A percentile compares a stretch with the other conserved stretches of the same genome.
Conservation (phyloP, 202 grass and related monocot genomes). For the Zoysia matrella region DNA sequence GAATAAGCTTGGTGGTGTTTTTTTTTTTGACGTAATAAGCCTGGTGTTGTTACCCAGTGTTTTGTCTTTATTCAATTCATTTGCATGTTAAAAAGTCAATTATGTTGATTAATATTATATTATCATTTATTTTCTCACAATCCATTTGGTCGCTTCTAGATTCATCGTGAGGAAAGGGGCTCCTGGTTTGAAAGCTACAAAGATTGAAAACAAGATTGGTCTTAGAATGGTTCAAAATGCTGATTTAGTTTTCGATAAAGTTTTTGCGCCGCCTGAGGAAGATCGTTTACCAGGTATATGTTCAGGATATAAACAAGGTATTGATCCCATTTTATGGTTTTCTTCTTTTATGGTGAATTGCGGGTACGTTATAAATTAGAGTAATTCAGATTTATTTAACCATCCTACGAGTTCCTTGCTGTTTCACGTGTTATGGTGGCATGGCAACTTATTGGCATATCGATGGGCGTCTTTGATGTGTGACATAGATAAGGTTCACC, state of each 20-base stretch:
- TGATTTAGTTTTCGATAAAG: conserved; percentile 65
- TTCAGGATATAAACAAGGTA: conserved; percentile 94
- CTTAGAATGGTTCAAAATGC: no score
- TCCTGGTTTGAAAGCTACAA: not conserved
- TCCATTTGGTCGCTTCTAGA: conserved; percentile 33
- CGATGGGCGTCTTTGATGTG: conserved; percentile 75
- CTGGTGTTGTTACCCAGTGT: no score
- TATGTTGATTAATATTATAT: not conserved
- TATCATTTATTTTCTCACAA: not conserved
- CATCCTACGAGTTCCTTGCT: conserved; percentile 60
- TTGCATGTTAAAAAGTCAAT: not conserved
- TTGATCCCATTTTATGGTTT: not conserved
- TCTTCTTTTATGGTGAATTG: not conserved
- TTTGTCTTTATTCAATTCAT: not conserved
- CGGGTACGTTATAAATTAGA: not conserved
- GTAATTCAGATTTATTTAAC: not conserved
- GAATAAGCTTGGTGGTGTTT: conserved; percentile 3
- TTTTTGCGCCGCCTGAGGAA: conserved; percentile 87
- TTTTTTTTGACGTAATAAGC: no score
- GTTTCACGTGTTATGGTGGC: conserved; percentile 81
- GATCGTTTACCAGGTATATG: conserved; percentile 64
- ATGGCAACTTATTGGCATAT: conserved; percentile 83
- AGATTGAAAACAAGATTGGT: no score
- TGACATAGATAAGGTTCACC: conserved; percentile 56
- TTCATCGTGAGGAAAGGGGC: conserved; percentile 91